Evolutionary conservation across 2,329 filamentous ascomycete species (phyloP).

Genomic region (Ophiostoma perfectum): DNA sequence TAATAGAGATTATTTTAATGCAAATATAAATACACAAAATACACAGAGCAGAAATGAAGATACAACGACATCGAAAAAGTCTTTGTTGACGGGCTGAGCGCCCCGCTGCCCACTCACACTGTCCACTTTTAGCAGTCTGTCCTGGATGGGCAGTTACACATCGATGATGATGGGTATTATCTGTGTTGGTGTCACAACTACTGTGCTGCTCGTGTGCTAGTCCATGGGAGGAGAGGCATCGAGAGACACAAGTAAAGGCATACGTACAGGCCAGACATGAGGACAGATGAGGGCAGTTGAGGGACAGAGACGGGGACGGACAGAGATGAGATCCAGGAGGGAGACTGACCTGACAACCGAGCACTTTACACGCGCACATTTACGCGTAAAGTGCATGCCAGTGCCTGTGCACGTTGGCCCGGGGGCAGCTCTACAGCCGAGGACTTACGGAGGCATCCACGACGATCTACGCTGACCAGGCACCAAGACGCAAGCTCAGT

Average conservation of each 20-base stretch:
- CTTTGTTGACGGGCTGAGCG: constrained; percentile 15
- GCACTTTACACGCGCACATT: background rate
- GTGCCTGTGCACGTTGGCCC: constrained; percentile 13
- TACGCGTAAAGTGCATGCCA: constrained; percentile 15
- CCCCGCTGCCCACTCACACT: constrained; percentile 22
- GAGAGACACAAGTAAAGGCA: background rate
- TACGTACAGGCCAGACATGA: background rate
- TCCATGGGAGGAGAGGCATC: background rate
- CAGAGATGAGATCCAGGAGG: background rate
- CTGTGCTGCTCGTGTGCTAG: background rate
- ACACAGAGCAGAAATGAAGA: background rate
- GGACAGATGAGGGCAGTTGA: no score
- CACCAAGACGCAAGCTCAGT: background rate
- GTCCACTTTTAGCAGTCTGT: background rate
- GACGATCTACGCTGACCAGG: constrained; percentile 8
- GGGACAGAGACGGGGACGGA: no score
- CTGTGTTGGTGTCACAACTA: no score
- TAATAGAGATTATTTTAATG: background rate
- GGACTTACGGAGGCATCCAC: constrained; percentile 17
- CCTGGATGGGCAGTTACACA: background rate
- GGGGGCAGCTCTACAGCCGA: constrained; percentile 16
- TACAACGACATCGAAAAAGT: background rate
- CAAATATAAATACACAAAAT: background rate
- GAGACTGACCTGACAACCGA: background rate
- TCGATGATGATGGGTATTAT: constrained; percentile 3